Conservation (phyloP, 2,329 filamentous ascomycete genomes). For the Pestalotiopsis sp. region DNA sequence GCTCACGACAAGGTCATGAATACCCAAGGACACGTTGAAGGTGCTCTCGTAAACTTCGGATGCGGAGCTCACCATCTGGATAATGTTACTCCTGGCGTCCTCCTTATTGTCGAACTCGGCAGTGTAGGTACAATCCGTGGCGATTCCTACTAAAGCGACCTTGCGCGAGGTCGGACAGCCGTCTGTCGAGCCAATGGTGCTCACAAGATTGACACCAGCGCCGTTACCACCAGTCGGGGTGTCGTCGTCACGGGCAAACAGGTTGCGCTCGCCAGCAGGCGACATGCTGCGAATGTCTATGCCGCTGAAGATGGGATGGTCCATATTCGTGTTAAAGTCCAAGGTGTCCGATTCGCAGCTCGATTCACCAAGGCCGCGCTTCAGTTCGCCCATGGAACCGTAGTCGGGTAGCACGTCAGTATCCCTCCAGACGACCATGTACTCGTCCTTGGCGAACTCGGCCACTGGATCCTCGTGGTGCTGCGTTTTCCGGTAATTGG, state of each 20-base stretch:
- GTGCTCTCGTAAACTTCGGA: slow-evolving; percentile 86
- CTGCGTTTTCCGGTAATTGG: slow-evolving; percentile 74
- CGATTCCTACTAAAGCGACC: slow-evolving; percentile 88
- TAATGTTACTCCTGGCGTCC: slow-evolving; percentile 73
- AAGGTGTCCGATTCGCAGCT: slow-evolving; percentile 77
- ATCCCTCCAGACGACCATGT: slow-evolving; percentile 90
- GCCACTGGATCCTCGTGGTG: slow-evolving; percentile 72
- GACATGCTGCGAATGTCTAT: slow-evolving; percentile 57
- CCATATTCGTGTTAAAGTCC: slow-evolving; percentile 73
- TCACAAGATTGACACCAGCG: slow-evolving; percentile 76
- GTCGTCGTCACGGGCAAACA: slow-evolving; percentile 78
- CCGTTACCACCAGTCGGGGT: slow-evolving; percentile 72
- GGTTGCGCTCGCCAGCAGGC: slow-evolving; percentile 60
- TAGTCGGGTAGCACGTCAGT: slow-evolving; percentile 68
- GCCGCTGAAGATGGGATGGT: slow-evolving; percentile 67
- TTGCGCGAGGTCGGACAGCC: slow-evolving; percentile 90
- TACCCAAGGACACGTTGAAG: slow-evolving; percentile 92
- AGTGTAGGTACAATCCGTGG: slow-evolving; percentile 90
- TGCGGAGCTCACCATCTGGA: slow-evolving; percentile 81
- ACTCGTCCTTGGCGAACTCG: slow-evolving; percentile 61
- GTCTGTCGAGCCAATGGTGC: slow-evolving; percentile 77
- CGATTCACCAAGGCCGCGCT: slow-evolving; percentile 49
- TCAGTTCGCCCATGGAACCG: slow-evolving; percentile 63
- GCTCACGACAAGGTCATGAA: slow-evolving; percentile 82
- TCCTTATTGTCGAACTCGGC: slow-evolving; percentile 67